Evolutionary conservation across 2,329 filamentous ascomycete genomes (phyloP).

Genomic region (Chalaropsis thielavioides): DNA sequence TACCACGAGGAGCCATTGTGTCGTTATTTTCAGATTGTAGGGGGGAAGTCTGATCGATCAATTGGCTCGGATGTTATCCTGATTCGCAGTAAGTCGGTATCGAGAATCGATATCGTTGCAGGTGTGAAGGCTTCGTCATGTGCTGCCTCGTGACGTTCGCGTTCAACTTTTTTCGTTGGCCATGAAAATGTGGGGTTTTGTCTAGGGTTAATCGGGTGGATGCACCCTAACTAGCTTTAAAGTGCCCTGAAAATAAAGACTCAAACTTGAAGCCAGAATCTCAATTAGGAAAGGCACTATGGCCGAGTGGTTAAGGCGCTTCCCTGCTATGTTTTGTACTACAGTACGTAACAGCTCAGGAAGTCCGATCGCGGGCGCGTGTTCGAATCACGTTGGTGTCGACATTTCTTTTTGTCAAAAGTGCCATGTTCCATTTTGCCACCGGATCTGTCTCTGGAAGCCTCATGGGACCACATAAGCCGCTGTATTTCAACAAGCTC

Average conservation of each 20-base stretch:
- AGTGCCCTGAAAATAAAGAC: not conserved
- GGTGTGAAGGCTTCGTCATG: not conserved
- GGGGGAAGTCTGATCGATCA: not conserved
- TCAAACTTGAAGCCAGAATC: not conserved
- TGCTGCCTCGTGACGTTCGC: not conserved
- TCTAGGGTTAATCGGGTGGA: not conserved
- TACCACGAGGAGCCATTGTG: constrained; percentile 16
- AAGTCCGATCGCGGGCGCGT: not conserved
- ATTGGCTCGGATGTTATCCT: not conserved
- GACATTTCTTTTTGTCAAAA: not conserved
- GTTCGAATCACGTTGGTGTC: not conserved
- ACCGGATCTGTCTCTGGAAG: not conserved
- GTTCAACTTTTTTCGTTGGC: not conserved
- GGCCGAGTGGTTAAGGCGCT: constrained; percentile 10
- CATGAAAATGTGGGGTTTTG: not conserved
- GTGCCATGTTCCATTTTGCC: not conserved
- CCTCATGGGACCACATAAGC: not conserved
- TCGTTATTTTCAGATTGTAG: not conserved
- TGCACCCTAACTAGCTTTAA: not conserved
- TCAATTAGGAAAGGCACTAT: constrained; percentile 6
- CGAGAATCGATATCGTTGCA: not conserved
- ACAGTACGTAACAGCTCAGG: not conserved
- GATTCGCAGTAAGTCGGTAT: not conserved
- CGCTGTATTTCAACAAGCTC: not conserved
- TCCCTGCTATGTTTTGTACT: constrained; percentile 4